Evolutionary conservation across 805 yeast species (phyloP).

Genomic region (Kluyveromyces wickerhamii): DNA sequence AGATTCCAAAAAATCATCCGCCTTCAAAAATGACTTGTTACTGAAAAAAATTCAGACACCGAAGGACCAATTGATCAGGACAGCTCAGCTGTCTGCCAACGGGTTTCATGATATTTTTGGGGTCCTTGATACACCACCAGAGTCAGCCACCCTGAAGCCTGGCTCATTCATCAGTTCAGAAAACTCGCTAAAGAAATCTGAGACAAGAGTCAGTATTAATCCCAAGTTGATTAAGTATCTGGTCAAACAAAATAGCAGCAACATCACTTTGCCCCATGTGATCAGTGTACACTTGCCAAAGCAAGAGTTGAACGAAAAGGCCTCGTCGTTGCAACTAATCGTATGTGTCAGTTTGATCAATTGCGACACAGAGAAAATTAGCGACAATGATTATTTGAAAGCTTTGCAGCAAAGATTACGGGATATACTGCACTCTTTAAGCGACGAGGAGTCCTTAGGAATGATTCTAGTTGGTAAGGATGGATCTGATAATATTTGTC

Average conservation of each 20-base stretch:
- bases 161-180: neutral
- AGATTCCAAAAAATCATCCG: neutral
- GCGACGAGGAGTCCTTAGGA: slow-evolving; percentile 38
- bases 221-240: slow-evolving; percentile 19
- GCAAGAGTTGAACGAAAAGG: slow-evolving; percentile 35
- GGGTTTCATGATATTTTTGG: slow-evolving; percentile 19
- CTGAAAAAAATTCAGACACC: slow-evolving; percentile 17
- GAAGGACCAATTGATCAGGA: slow-evolving; percentile 22
- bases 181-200: slow-evolving; percentile 2
- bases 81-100: slow-evolving; percentile 23
- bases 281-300: slow-evolving; percentile 10
- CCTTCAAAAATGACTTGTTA: neutral
- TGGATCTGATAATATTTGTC: slow-evolving; percentile 30
- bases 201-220: slow-evolving; percentile 15
- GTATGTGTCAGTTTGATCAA: slow-evolving; percentile 37
- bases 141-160: neutral
- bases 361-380: slow-evolving; percentile 14
- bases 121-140: slow-evolving; percentile 1
- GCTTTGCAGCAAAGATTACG: slow-evolving; percentile 23
- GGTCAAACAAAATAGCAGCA: slow-evolving; percentile 7
- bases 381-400: slow-evolving; percentile 26
- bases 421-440: slow-evolving; percentile 24
- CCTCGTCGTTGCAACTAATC: slow-evolving; percentile 34
- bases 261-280: slow-evolving; percentile 15
- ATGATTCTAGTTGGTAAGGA: slow-evolving; percentile 41